Evolutionary conservation across 2,329 filamentous ascomycete genomes (phyloP).

Genomic region (Dactylellina haptotyla): DNA sequence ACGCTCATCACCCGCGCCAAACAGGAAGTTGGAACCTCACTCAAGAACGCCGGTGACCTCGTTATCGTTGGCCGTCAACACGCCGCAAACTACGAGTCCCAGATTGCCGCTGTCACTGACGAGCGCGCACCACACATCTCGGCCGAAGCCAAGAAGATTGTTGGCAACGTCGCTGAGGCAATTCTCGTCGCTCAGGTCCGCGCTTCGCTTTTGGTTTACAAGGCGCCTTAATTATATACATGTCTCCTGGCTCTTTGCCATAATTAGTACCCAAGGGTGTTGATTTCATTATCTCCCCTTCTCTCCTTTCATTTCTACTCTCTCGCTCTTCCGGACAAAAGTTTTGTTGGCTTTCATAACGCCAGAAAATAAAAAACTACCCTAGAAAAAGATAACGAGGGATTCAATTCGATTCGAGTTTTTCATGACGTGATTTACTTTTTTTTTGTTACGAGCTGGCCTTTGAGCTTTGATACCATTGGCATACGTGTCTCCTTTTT

Average conservation of each 20-base stretch:
- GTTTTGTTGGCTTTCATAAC: no score
- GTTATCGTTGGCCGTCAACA: constrained; percentile 73
- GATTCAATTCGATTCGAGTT: background rate
- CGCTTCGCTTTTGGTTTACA: constrained; percentile 49
- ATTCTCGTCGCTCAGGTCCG: constrained; percentile 45
- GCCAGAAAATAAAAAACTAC: no score
- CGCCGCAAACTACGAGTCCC: constrained; percentile 39
- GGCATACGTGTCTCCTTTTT: no score
- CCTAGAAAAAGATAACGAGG: background rate
- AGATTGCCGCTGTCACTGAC: constrained; percentile 54
- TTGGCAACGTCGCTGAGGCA: constrained; percentile 71
- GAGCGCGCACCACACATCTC: constrained; percentile 57
- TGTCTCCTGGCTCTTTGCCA: background rate
- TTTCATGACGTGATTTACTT: no score
- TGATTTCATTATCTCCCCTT: background rate
- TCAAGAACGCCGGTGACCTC: constrained; percentile 75
- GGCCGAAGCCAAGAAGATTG: constrained; percentile 65
- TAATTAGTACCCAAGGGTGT: background rate
- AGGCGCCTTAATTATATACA: constrained; percentile 35
- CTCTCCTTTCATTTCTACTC: background rate
- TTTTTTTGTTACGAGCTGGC: background rate
- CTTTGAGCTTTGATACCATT: no score
- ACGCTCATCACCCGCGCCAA: constrained; percentile 63
- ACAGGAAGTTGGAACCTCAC: constrained; percentile 70
- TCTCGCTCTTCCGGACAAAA: no score